phyloP scores from a whole-genome alignment of 176 grass and related monocot genomes.

The Echinochloa phyllopogon region DNA sequence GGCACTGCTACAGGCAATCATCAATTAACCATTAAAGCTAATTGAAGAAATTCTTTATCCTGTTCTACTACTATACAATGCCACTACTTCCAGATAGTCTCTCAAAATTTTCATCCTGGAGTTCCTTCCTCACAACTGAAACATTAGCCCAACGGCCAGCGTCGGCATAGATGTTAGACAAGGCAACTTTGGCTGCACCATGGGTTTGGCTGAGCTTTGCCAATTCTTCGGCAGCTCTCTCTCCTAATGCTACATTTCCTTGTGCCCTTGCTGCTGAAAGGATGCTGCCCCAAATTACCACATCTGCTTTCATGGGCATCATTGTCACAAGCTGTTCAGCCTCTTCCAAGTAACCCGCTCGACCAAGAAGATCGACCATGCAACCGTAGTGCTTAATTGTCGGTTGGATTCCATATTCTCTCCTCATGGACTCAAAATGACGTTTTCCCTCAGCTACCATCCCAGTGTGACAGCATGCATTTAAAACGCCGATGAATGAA shows the following conservation, averaged over 20 bases:
- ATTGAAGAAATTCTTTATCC: slow-evolving; percentile 17
- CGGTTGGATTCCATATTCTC: slow-evolving; percentile 57
- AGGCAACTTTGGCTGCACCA: slow-evolving; percentile 62
- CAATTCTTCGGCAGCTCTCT: slow-evolving; percentile 65
- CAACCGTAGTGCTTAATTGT: slow-evolving; percentile 93
- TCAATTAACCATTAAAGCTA: slow-evolving; percentile 16
- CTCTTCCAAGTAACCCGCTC: slow-evolving; percentile 81
- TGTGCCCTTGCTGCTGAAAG: slow-evolving; percentile 70
- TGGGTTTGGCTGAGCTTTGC: slow-evolving; percentile 61
- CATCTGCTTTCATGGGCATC: slow-evolving; percentile 84
- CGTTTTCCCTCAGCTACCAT: slow-evolving; percentile 53
- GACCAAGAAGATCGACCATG: slow-evolving; percentile 81
- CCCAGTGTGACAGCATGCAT: slow-evolving; percentile 73
- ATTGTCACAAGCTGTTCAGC: slow-evolving; percentile 53
- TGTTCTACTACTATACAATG: slow-evolving; percentile 41
- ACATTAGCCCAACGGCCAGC: slow-evolving; percentile 60
- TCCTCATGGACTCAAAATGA: slow-evolving; percentile 66
- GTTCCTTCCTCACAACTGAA: slow-evolving; percentile 51
- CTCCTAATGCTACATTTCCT: slow-evolving; percentile 65
- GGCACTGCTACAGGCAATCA: background rate
- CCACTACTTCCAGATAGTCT: slow-evolving; percentile 62
- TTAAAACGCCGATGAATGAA: slow-evolving; percentile 69
- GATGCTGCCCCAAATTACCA: slow-evolving; percentile 75
- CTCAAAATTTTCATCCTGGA: slow-evolving; percentile 42
- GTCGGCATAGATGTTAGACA: slow-evolving; percentile 71